phyloP scores from a whole-genome alignment of 2,329 filamentous ascomycete genomes.

The Curvularia verruculosa region DNA sequence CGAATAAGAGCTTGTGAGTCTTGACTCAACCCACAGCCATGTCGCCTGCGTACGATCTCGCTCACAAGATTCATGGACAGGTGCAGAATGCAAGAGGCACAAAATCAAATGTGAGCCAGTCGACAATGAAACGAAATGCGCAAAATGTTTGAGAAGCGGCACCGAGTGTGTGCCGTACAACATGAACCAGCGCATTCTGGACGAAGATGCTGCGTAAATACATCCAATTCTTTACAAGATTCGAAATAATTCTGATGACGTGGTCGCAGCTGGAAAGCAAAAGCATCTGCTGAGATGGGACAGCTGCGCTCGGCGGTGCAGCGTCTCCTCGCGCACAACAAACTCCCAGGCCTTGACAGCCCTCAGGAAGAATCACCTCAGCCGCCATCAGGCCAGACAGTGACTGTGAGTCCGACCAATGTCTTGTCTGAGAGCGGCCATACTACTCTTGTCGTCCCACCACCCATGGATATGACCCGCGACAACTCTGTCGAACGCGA shows the following conservation, averaged over 20 bases:
- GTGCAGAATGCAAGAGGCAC: constrained; percentile 44
- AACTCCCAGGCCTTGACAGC: constrained; percentile 33
- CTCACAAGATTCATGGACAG: constrained; percentile 18
- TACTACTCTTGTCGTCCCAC: constrained; percentile 32
- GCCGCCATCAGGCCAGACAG: constrained; percentile 16
- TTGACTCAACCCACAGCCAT: background rate
- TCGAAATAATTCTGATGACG: background rate
- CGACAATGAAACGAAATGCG: constrained; percentile 40
- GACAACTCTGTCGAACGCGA: constrained; percentile 42
- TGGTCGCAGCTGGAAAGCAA: constrained; percentile 39
- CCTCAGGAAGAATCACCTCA: constrained; percentile 21
- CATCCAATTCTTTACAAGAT: background rate
- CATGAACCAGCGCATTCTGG: constrained; percentile 40
- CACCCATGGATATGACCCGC: constrained; percentile 44
- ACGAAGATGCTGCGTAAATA: constrained; percentile 43
- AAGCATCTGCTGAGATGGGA: constrained; percentile 33
- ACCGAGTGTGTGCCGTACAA: constrained; percentile 82
- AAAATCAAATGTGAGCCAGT: constrained; percentile 47
- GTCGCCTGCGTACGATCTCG: background rate
- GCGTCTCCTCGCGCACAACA: constrained; percentile 34
- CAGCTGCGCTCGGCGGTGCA: constrained; percentile 39
- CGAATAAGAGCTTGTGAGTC: constrained; percentile 38
- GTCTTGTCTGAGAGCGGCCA: constrained; percentile 32
- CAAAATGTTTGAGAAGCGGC: constrained; percentile 52
- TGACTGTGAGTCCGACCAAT: constrained; percentile 33